Evolutionary conservation across 176 grass and related monocot genomes (phyloP), one percentile per base, ranked within the genome.

Genomic region (Cenchrus americanus): DNA sequence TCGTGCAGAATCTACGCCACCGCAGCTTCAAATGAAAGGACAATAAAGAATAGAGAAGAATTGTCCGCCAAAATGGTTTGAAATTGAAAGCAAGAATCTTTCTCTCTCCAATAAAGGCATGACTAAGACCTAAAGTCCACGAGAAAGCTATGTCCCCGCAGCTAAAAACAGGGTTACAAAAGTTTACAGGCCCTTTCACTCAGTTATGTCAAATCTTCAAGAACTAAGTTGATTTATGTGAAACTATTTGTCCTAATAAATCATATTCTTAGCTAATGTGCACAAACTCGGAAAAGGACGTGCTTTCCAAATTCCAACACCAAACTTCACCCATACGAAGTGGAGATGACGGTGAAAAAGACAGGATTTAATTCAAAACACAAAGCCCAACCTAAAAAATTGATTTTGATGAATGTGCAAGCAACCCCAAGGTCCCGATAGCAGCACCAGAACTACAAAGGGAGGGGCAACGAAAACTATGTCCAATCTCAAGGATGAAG

Each of bases 121-220:
- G 83, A 86, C 66, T 63, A 89, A 63, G 88, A 86, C 78, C 66
- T 86, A 71, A 73, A 83, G 73, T 90, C 62, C 79, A 86, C 50
- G 67, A 61, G 73, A 90, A 86, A 86, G 88, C 30, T 73, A 83
- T 59, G 58, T 21, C 73, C 27, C 65, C 11, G 59, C 81, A 88
- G 66, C 73, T 85, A 64, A 82, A 78, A 85, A 60, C 66, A 82
- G 71, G 21, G 46, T 69, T 66, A 67, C 51, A 87, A 82, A n/a
- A 80, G 10, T 53, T 18, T 65, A 23, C 52, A 34, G 11, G 7
- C 3, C 7, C 26, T 72, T 89, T 86, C 63, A 86, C 68, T 77
- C 46, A 2, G 47, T 6, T 18, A 42, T 54, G 64, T 34, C 78
- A 69, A 52, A 69, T 62, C 44, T 77, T 2, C n/a, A 83, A 19